These are phyloP conservation scores for Pulveroboletus sp. DNA, from an alignment of 768 basidiomycete species.

Conservation along the genomic window DNA sequence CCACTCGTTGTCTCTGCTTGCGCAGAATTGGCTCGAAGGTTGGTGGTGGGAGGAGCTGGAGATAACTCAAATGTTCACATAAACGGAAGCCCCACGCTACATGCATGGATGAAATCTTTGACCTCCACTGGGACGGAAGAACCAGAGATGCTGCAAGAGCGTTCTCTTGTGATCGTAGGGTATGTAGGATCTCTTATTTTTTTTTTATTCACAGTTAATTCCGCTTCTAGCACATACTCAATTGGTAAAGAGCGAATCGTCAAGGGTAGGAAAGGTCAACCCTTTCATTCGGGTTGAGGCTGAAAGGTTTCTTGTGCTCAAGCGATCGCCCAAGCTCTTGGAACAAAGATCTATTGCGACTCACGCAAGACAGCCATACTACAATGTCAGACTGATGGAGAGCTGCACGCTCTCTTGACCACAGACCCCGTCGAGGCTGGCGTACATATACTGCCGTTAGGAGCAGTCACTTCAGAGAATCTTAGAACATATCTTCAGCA, in stretches of 20 bases:
- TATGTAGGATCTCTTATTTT: constrained; percentile 28
- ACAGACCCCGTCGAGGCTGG: constrained; percentile 69
- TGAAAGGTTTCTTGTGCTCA: neutral
- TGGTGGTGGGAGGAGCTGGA: constrained; percentile 43
- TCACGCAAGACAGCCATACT: constrained; percentile 78
- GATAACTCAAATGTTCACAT: constrained; percentile 23
- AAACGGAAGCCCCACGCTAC: constrained; percentile 39
- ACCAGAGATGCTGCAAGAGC: constrained; percentile 38
- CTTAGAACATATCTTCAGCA: constrained; percentile 75
- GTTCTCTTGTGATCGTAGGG: constrained; percentile 71
- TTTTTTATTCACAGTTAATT: neutral
- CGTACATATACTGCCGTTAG: constrained; percentile 85
- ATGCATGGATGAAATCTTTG: constrained; percentile 46
- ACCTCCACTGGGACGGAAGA: constrained; percentile 22
- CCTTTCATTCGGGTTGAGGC: neutral
- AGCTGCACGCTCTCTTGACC: constrained; percentile 76
- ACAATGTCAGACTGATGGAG: constrained; percentile 80
- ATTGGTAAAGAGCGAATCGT: constrained; percentile 98
- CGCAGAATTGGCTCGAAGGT: constrained; percentile 69
- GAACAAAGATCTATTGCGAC: constrained; percentile 88
- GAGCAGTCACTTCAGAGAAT: constrained; percentile 69
- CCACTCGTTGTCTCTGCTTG: constrained; percentile 93
- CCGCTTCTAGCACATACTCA: constrained; percentile 76
- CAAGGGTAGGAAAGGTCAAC: constrained; percentile 57
- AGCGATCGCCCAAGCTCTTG: constrained; percentile 84